Evolutionary conservation across 106 monocot genomes (phyloP).

Genomic region (Apostasia shenzhenica): DNA sequence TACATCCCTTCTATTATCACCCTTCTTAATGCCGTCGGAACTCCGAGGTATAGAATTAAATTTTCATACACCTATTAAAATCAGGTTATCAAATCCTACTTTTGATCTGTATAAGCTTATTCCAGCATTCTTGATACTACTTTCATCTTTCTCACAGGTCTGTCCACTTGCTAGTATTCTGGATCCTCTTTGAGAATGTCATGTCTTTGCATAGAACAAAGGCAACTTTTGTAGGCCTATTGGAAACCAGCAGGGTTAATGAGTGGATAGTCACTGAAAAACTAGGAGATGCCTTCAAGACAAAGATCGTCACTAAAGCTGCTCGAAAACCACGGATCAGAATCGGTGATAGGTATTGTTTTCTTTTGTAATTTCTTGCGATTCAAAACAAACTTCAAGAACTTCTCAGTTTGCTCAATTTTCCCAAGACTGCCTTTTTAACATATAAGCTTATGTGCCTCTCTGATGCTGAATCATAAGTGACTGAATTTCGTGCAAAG

Average conservation of each 20-base stretch:
- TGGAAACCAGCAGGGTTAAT: conserved; percentile 32
- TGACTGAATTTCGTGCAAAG: too few species aligned
- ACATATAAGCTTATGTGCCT: too few species aligned
- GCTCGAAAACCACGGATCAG: conserved; percentile 17
- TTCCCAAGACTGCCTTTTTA: too few species aligned
- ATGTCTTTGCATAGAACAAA: conserved; percentile 41
- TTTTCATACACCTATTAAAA: not conserved
- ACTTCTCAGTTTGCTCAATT: too few species aligned
- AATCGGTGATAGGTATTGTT: conserved; percentile 25
- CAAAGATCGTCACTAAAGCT: conserved; percentile 7
- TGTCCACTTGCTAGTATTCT: conserved; percentile 31
- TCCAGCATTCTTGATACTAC: too few species aligned
- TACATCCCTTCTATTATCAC: conserved; percentile 40
- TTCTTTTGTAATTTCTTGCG: too few species aligned
- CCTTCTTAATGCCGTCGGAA: conserved; percentile 38
- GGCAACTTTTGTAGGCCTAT: conserved; percentile 26
- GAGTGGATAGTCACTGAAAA: conserved; percentile 47
- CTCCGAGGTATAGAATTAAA: conserved; percentile 16
- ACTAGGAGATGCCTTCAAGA: conserved; percentile 25
- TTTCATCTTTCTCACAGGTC: conserved; percentile 8
- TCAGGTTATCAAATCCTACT: not conserved
- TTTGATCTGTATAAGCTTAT: too few species aligned
- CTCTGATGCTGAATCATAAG: too few species aligned
- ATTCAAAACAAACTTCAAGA: too few species aligned
- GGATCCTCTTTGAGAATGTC: conserved; percentile 48